These are phyloP conservation scores for Arabidopsis lyrata DNA, from an alignment of 441 rosid genomes.

Conservation along the genomic window DNA sequence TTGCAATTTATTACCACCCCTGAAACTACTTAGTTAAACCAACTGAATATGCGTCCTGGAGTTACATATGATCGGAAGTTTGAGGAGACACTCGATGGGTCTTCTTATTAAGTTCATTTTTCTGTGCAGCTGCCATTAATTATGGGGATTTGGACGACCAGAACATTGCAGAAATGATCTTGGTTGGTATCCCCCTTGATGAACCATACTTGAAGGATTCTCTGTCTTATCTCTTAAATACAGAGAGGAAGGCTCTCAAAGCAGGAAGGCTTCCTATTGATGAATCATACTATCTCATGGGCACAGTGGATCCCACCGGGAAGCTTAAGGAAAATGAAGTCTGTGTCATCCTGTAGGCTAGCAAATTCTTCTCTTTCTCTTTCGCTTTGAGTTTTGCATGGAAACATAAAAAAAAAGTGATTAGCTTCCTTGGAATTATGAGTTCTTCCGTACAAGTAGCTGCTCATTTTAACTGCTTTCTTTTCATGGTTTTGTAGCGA, in stretches of 20 bases:
- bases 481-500: conserved; percentile 50
- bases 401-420: background rate
- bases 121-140: conserved; percentile 56
- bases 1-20: background rate
- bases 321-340: conserved; percentile 69
- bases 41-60: background rate
- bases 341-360: conserved; percentile 73
- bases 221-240: conserved; percentile 46
- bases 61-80: background rate
- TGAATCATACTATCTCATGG: conserved; percentile 85
- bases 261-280: conserved; percentile 64
- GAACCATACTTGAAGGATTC: conserved; percentile 62
- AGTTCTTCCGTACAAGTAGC: background rate
- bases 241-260: conserved; percentile 57
- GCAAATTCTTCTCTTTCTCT: background rate
- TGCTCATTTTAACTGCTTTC: conserved; percentile 23
- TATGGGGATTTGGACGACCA: conserved; percentile 62
- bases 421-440: conserved; percentile 9
- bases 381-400: conserved; percentile 17
- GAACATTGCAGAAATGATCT: conserved; percentile 57
- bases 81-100: conserved; percentile 1
- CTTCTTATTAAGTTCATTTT: conserved; percentile 10
- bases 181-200: conserved; percentile 75
- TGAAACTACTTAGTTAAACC: background rate
- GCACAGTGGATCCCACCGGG: conserved; percentile 83